Evolutionary conservation across 75 land plant genomes (phyloP).

Genomic region (Picea sitchensis): DNA sequence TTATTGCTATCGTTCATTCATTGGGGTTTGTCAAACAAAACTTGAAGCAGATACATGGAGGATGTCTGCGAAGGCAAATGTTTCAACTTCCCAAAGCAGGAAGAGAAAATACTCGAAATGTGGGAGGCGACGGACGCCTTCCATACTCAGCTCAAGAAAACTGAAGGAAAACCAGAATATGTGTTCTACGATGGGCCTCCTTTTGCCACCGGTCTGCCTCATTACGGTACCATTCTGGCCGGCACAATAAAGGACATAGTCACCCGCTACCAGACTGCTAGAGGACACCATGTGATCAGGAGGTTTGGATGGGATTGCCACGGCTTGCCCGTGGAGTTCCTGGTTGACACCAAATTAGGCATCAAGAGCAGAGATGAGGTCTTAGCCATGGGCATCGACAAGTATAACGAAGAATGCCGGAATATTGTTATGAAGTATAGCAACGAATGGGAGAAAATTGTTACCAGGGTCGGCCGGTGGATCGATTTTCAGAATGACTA

Average conservation of each 20-base stretch:
- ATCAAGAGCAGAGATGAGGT: conserved; percentile 68
- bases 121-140: conserved; percentile 82
- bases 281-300: conserved; percentile 86
- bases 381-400: conserved; percentile 76
- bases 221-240: conserved; percentile 97
- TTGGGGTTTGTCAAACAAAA: too few relatives aligned
- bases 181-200: conserved; percentile 99
- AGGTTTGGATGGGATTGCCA: conserved; percentile 99
- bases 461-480: conserved; percentile 83
- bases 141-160: conserved; percentile 74
- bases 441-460: conserved; percentile 86
- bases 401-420: conserved; percentile 90
- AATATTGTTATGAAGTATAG: conserved; percentile 88
- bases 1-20: too few relatives aligned
- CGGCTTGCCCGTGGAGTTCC: conserved; percentile 91
- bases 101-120: conserved; percentile 54
- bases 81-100: conserved; percentile 78
- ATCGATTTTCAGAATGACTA: conserved; percentile 92
- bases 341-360: conserved; percentile 70
- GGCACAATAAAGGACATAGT: conserved; percentile 97
- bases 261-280: conserved; percentile 81
- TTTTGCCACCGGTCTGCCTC: conserved; percentile 98
- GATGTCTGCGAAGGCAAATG: conserved; percentile 94
- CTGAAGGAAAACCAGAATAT: conserved; percentile 76
- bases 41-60: conserved; percentile 43